These are phyloP conservation scores for Fragosphaeria purpurea DNA, from an alignment of 2,329 filamentous ascomycete genomes.

Conservation along the genomic window DNA sequence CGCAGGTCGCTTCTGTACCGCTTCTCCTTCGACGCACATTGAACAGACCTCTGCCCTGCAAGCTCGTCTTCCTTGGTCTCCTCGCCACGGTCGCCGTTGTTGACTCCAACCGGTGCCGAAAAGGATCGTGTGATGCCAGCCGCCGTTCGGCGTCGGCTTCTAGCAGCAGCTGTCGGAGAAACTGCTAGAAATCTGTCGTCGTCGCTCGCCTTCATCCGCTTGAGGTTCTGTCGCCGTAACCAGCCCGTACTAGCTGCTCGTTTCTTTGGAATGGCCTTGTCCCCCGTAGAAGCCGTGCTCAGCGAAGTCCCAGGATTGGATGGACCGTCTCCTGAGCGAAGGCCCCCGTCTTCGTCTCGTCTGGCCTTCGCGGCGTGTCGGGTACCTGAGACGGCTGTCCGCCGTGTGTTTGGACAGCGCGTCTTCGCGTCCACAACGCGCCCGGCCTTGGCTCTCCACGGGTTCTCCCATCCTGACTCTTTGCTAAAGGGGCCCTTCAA, in stretches of 20 bases:
- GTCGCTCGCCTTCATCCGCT: constrained; percentile 5
- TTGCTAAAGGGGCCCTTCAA: constrained; percentile 52
- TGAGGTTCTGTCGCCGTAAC: constrained; percentile 10
- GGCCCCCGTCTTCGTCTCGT: too few relatives aligned
- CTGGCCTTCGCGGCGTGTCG: too few relatives aligned
- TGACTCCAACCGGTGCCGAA: background rate
- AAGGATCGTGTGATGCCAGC: background rate
- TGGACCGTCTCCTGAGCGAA: too few relatives aligned
- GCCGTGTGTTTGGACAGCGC: background rate
- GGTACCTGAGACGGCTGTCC: background rate
- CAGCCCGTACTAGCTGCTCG: constrained; percentile 3
- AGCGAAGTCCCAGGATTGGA: background rate
- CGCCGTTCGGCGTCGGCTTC: background rate
- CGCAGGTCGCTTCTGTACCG: too few relatives aligned
- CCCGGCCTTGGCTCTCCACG: constrained; percentile 31
- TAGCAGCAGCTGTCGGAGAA: constrained; percentile 5
- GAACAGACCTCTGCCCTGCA: too few relatives aligned
- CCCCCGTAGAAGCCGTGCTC: constrained; percentile 16
- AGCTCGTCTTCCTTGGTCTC: too few relatives aligned
- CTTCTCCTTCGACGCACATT: too few relatives aligned
- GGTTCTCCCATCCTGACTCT: constrained; percentile 40
- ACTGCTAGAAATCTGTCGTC: background rate
- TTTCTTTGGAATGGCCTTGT: constrained; percentile 1
- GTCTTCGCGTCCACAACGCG: background rate
- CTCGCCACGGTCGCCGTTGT: too few relatives aligned